phyloP scores from a whole-genome alignment of 1,284 basidiomycete genomes.

The Marasmius oreades region DNA sequence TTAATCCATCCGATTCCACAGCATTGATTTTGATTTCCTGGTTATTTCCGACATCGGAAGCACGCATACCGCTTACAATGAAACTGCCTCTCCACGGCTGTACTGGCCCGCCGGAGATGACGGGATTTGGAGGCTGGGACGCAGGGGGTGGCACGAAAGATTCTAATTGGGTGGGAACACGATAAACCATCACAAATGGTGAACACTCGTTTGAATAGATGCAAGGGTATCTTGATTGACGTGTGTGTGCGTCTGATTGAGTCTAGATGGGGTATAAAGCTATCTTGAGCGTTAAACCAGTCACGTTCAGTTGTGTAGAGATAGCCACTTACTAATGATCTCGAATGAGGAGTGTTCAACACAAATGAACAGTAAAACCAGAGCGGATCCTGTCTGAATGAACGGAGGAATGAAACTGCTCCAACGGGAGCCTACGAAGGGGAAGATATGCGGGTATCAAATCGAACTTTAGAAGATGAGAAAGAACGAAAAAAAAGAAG shows the following conservation, averaged over 20 bases:
- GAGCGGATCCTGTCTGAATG: no score
- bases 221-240: not conserved
- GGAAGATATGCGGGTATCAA: not conserved
- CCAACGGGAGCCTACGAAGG: no score
- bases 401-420: no score
- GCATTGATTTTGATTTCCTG: conserved; percentile 56
- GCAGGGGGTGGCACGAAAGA: conserved; percentile 51
- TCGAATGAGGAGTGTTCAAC: no score
- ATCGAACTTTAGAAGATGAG: not conserved
- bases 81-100: conserved; percentile 54
- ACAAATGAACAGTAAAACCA: no score
- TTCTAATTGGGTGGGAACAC: conserved; percentile 57
- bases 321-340: no score
- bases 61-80: conserved; percentile 42
- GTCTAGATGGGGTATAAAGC: not conserved
- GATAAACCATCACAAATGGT: conserved; percentile 44
- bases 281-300: not conserved
- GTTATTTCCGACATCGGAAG: conserved; percentile 38
- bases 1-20: conserved; percentile 64
- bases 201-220: not conserved
- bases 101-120: not conserved
- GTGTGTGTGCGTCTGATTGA: no score
- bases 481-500: not conserved
- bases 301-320: not conserved
- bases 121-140: conserved; percentile 2